These are phyloP conservation scores for Aquilaria agallochum DNA, from an alignment of 441 rosid species.

Conservation along the genomic window DNA sequence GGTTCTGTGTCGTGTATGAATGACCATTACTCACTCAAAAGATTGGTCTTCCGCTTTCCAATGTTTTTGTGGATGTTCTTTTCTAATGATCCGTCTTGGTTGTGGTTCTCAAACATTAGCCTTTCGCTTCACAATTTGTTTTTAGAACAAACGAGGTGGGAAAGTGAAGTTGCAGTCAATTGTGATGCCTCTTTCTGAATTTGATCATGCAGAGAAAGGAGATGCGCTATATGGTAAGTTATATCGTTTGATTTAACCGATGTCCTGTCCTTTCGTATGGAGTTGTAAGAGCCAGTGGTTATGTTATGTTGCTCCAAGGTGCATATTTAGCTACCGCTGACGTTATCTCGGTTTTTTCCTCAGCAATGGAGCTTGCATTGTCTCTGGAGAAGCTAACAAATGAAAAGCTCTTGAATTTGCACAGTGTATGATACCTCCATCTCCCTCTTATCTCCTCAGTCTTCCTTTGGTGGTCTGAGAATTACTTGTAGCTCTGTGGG, in stretches of 20 bases:
- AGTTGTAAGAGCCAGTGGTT: not conserved
- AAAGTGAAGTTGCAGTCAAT: conserved; percentile 63
- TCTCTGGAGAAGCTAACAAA: conserved; percentile 68
- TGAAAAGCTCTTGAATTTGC: conserved; percentile 63
- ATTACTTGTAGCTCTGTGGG: not conserved
- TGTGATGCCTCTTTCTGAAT: conserved; percentile 59
- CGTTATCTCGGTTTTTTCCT: conserved; percentile 11
- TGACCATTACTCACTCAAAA: not conserved
- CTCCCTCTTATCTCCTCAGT: not conserved
- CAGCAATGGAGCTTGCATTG: conserved; percentile 71
- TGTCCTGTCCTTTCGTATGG: not conserved
- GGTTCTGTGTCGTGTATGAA: not conserved
- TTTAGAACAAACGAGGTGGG: conserved; percentile 69
- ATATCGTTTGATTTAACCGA: not conserved
- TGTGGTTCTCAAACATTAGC: not conserved
- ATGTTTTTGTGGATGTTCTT: not conserved
- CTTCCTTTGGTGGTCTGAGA: not conserved
- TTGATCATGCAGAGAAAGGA: conserved; percentile 71
- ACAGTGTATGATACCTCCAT: conserved; percentile 30
- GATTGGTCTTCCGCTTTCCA: not conserved
- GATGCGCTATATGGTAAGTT: conserved; percentile 65
- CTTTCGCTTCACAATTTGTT: too few species aligned
- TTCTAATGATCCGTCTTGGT: conserved; percentile 2
- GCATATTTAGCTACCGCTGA: not conserved
- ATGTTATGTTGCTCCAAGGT: not conserved